A percentile compares a stretch with the other conserved stretches of the same genome.
These are phyloP conservation scores for Lobosporangium transversale DNA, from an alignment of 192 early-diverging fungal species.

Conservation along the genomic window DNA sequence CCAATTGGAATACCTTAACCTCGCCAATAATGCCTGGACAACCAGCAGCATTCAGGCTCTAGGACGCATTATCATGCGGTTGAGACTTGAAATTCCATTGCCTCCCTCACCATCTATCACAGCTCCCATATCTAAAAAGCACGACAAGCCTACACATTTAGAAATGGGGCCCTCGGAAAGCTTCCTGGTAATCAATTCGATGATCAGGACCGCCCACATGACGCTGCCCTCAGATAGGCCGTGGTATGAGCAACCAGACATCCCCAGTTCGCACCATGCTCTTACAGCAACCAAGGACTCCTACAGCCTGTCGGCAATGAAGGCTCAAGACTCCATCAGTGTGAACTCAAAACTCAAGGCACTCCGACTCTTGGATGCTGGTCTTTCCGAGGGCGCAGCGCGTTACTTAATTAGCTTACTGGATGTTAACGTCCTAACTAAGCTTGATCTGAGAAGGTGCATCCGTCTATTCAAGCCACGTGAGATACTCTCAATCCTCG, in stretches of 20 bases:
- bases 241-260: slow-evolving; percentile 19
- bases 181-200: slow-evolving; percentile 33
- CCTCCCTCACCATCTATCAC: slow-evolving; percentile 3
- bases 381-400: slow-evolving; percentile 24
- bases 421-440: slow-evolving; percentile 25
- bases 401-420: slow-evolving; percentile 18
- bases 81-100: slow-evolving; percentile 6
- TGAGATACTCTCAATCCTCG: slow-evolving; percentile 22
- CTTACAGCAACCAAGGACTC: slow-evolving; percentile 25
- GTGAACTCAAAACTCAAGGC: slow-evolving; percentile 33
- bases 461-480: slow-evolving; percentile 34
- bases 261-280: background rate
- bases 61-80: slow-evolving; percentile 14
- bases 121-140: background rate
- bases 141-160: background rate
- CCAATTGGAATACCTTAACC: slow-evolving; percentile 22
- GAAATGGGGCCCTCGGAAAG: slow-evolving; percentile 25
- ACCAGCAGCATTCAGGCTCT: slow-evolving; percentile 30
- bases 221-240: slow-evolving; percentile 5
- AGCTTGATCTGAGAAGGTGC: slow-evolving; percentile 28
- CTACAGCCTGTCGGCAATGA: background rate
- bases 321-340: slow-evolving; percentile 15
- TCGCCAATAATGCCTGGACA: slow-evolving; percentile 29
- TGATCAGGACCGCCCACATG: slow-evolving; percentile 20
- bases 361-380: slow-evolving; percentile 23